Percentiles rank a stretch among this genome's conserved stretches.
These are phyloP conservation scores for Bimuria novae-zelandiae DNA, from an alignment of 2,329 filamentous ascomycete species.

Conservation along the genomic window DNA sequence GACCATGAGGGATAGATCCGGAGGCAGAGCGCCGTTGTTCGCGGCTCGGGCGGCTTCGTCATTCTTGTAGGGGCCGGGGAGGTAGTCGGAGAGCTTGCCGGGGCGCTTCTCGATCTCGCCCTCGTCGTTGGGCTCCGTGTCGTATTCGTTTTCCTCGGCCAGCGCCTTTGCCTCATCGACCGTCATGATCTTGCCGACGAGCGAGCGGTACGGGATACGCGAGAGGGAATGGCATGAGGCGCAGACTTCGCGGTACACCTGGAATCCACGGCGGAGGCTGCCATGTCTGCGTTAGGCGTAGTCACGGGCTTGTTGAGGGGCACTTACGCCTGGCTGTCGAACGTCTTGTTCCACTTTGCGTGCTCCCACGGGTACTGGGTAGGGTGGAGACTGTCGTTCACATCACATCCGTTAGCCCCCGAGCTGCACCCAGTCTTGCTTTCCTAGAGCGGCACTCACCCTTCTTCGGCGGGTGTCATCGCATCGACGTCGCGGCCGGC, in stretches of 20 bases:
- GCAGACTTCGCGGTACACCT: conserved; percentile 99
- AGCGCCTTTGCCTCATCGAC: conserved; percentile 97
- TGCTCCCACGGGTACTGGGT: conserved; percentile 97
- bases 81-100: conserved; percentile 97
- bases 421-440: too few species aligned
- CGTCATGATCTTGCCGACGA: conserved; percentile 91
- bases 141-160: conserved; percentile 98
- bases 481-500: conserved; percentile 88
- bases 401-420: conserved; percentile 31
- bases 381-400: conserved; percentile 78
- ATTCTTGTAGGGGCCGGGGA: conserved; percentile 95
- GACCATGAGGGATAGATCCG: conserved; percentile 95
- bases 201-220: conserved; percentile 88
- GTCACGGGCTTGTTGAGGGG: conserved; percentile 6
- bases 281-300: conserved; percentile 5
- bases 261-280: conserved; percentile 97
- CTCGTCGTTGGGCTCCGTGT: conserved; percentile 95
- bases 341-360: conserved; percentile 88
- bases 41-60: conserved; percentile 96
- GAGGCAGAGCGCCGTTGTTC: conserved; percentile 97
- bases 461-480: conserved; percentile 93
- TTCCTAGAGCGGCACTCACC: conserved; percentile 67
- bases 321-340: conserved; percentile 92
- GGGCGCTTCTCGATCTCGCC: conserved; percentile 98
- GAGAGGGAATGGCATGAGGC: conserved; percentile 94